phyloP scores from a whole-genome alignment of 495 filamentous ascomycete genomes.

The Neurospora discreta region DNA sequence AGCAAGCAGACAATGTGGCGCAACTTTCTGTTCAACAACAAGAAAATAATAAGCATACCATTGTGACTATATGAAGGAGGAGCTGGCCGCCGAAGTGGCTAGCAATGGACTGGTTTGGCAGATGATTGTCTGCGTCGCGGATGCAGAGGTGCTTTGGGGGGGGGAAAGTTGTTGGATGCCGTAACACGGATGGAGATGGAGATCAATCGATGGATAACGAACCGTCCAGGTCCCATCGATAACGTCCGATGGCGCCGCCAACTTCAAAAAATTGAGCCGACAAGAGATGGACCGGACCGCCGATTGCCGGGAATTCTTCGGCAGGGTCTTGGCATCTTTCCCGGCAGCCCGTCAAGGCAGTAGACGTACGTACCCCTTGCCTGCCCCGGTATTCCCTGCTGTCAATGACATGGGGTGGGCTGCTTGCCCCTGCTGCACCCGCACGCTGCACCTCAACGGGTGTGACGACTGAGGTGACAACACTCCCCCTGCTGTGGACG shows the following conservation, averaged over 20 bases:
- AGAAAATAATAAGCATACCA: background rate
- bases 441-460: background rate
- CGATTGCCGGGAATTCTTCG: slow-evolving; percentile 18
- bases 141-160: background rate
- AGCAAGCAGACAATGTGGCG: background rate
- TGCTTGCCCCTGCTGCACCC: no score
- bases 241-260: background rate
- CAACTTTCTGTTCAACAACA: background rate
- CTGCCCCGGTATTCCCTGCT: background rate
- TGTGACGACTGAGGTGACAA: background rate
- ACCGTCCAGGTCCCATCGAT: background rate
- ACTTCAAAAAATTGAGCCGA: slow-evolving; percentile 15
- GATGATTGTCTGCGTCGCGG: background rate
- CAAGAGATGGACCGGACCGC: slow-evolving; percentile 6
- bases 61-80: background rate
- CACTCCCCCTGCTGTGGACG: no score
- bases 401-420: background rate
- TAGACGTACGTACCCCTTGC: background rate
- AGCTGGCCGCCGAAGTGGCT: background rate
- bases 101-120: background rate
- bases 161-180: background rate
- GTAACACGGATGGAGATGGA: background rate
- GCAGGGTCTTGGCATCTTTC: background rate
- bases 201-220: background rate
- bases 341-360: background rate